Percentiles rank a stretch among this genome's conserved stretches.
phyloP scores from a whole-genome alignment of 805 yeast genomes.

The Nakazawaea anatomiae region DNA sequence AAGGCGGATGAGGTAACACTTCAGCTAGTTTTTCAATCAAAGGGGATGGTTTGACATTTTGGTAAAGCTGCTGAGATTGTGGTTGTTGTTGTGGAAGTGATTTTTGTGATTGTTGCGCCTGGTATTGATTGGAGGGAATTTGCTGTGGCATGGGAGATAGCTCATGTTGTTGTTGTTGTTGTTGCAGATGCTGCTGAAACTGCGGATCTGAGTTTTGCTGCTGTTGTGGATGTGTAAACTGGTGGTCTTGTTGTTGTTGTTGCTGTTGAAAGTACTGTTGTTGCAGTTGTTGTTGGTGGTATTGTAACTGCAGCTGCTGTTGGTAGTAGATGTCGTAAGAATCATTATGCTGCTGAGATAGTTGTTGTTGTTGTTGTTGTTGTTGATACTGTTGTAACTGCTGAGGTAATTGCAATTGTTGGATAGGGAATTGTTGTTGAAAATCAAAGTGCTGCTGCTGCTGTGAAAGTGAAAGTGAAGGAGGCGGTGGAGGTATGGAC shows the following conservation, averaged over 20 bases:
- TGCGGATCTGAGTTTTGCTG: not conserved
- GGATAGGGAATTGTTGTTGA: not conserved
- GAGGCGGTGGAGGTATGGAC: not conserved
- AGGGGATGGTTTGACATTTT: constrained; percentile 4
- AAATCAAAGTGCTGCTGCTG: constrained; percentile 1
- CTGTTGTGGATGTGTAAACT: not conserved
- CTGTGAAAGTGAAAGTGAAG: too few species aligned
- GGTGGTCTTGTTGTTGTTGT: not conserved
- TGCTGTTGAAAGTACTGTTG: not conserved
- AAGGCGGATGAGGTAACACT: constrained; percentile 43
- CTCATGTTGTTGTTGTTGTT: constrained; percentile 1
- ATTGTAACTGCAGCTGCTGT: constrained; percentile 1
- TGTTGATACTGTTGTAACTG: not conserved
- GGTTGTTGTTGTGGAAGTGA: constrained; percentile 7
- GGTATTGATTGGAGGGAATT: not conserved
- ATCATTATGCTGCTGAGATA: constrained; percentile 1
- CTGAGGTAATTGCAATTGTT: constrained; percentile 1
- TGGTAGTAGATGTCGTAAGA: not conserved
- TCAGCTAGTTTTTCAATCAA: constrained; percentile 9
- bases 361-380: not conserved
- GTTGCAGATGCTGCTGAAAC: not conserved
- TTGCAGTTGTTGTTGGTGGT: constrained; percentile 1
- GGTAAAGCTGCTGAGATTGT: constrained; percentile 5
- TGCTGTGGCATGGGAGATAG: not conserved
- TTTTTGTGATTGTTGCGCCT: not conserved